Percentiles rank a stretch among this genome's conserved stretches.
Evolutionary conservation across 352 stramenopile genomes (phyloP).

Genomic region (Pythium phragmitis): DNA sequence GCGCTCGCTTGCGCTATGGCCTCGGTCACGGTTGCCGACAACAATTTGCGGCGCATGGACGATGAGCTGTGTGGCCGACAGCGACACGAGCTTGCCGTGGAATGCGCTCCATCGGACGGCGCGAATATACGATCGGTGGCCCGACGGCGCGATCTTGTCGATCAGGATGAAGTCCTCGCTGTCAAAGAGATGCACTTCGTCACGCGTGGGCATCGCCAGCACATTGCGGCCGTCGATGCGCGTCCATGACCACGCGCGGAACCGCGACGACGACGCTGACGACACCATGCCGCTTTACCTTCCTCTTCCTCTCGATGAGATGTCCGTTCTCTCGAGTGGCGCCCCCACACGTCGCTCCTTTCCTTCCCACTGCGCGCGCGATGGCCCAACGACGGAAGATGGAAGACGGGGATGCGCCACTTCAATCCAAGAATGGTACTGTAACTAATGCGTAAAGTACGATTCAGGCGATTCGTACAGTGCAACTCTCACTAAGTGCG

Average conservation of each 20-base stretch:
- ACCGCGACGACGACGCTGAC: constrained; percentile 19
- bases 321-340: not conserved
- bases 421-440: constrained; percentile 17
- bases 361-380: too few relatives aligned
- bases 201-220: constrained; percentile 62
- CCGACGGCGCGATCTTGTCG: constrained; percentile 50
- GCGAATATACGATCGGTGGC: constrained; percentile 52
- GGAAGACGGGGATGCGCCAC: constrained; percentile 7
- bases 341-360: too few relatives aligned
- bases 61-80: constrained; percentile 61
- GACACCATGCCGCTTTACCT: not conserved
- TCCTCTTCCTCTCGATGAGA: not conserved
- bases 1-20: constrained; percentile 13
- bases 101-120: constrained; percentile 78
- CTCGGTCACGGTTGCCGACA: not conserved
- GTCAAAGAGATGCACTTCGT: constrained; percentile 77
- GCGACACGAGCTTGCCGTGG: constrained; percentile 71
- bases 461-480: not conserved
- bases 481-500: constrained; percentile 7
- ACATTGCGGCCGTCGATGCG: constrained; percentile 82
- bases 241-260: constrained; percentile 78
- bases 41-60: constrained; percentile 62
- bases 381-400: not conserved
- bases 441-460: not conserved
- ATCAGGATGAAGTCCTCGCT: constrained; percentile 85